Conservation (phyloP, 441 rosid species). For the Bocquillonia castaneifolia region DNA sequence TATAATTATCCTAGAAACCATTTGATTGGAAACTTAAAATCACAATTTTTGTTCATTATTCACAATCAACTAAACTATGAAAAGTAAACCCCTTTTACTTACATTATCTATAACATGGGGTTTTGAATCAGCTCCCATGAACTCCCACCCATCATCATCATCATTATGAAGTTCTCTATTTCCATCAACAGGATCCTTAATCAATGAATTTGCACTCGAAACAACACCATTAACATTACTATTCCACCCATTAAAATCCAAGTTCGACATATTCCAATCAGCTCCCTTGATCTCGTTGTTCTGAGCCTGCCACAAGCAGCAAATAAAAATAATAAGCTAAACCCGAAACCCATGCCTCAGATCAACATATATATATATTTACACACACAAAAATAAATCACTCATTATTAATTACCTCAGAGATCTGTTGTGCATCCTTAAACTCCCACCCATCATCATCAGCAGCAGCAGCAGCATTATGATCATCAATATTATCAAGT, state of each 20-base stretch:
- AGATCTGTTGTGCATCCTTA: slow-evolving; percentile 20
- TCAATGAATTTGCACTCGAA: slow-evolving; percentile 25
- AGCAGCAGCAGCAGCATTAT: background rate
- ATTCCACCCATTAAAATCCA: slow-evolving; percentile 26
- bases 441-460: slow-evolving; percentile 37
- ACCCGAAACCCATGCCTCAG: background rate
- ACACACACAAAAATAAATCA: background rate
- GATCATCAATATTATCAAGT: slow-evolving; percentile 19
- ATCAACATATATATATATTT: background rate
- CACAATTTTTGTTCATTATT: background rate
- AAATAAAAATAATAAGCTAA: background rate
- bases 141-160: slow-evolving; percentile 24
- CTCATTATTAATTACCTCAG: slow-evolving; percentile 13
- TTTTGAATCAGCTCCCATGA: slow-evolving; percentile 18
- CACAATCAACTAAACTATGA: background rate
- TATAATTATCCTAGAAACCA: too few species aligned
- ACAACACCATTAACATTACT: slow-evolving; percentile 16
- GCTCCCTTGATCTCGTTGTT: slow-evolving; percentile 13
- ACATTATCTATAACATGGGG: slow-evolving; percentile 5
- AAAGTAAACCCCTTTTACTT: background rate
- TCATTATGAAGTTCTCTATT: slow-evolving; percentile 15
- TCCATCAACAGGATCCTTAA: slow-evolving; percentile 15
- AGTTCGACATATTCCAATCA: slow-evolving; percentile 36
- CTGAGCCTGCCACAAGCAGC: slow-evolving; percentile 15
- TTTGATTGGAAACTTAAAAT: background rate